Base-by-base conservation (phyloP, 768 basidiomycete genomes). In the Xerocomellus chrysenteron region DNA sequence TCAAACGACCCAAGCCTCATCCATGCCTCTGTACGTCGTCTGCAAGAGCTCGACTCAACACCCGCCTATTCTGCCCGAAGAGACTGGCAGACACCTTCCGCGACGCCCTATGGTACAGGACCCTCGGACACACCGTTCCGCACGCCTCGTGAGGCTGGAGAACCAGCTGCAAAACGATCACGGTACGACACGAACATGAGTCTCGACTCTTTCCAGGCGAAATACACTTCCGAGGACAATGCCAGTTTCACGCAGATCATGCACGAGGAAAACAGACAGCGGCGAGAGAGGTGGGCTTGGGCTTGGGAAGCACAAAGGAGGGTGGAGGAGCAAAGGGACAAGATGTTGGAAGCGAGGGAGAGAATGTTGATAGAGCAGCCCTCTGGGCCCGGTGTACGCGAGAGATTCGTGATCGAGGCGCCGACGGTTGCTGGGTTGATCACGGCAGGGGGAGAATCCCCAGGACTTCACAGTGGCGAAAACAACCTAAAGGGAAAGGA, bases 171-270 rank as follows among this genome's bases (percentile, higher is more conserved):
- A 59, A 86, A 92, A 74, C 80, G 85, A 54, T 66, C 78, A 33
- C 82, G 81, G 54, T 86, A 82, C 63, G 81, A 91, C 62, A 75
- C 76, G 3, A 69, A 77, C 56, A 74, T 93, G 67, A 86, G 82
- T 53, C 80, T 98, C 17, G 94, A 98, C 69, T 76, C 76, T 16
- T 99, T 98, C 70, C 97, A 98, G 70, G 84, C 92, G 0, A 82
- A 82, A 42, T 97, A 92, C 70, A 98, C 97, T 2, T 97, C 94
- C 0, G 94, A 98, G 68, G 97, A 99, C 73, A 99, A 99, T 71
- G 86, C 95, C 6, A 97, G 94, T 57, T 98, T 99, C 70, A 92
- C 94, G 10, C 80, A 92, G 59, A 95, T 98, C 56, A 74, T 99
- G 52, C 85, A 94, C 56, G 85, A 88, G 52, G 96, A 98, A 78